Base-by-base conservation (phyloP, 176 grass and related monocot genomes). In the Pontederia crassipes region DNA sequence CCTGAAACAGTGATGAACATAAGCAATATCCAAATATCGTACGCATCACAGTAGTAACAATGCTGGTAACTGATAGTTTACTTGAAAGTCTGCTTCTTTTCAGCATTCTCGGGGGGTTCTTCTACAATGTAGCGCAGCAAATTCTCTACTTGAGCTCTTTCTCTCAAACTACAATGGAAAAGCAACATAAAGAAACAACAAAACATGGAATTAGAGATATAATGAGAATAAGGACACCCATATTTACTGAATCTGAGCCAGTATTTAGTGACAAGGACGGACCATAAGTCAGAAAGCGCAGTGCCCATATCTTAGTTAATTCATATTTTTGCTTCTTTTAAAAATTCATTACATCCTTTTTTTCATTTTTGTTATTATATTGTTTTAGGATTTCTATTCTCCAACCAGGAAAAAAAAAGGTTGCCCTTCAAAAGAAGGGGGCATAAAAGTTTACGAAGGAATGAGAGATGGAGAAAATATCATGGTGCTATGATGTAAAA, bases 21-120 rank as follows among this genome's bases (percentile, higher is more conserved):
- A 54, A 12, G 12, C 45, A 28, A 65, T 2, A n/a, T 50, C 11
- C 10, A 65, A 14, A 51, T 14, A 1, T 20, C 11, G 4, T 18
- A 57, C 54, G 58, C 74, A 62, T 48, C 26, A n/a, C 60, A 52
- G 16, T 29, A 67, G 48, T 52, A 26, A 58, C 59, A 45, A 14
- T 63, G 0, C 26, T n/a, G 24, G 52, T 2, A 65, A 49, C 45
- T 48, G 10, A 18, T 9, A 40, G 12, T 64, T 76, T 81, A 97
- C 92, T 89, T 82, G 62, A 97, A 97, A 71, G 75, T 67, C 71
- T 74, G 80, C 72, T 83, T 97, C 73, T 88, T 91, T 84, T 97
- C 92, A 67, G 84, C 84, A 79, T 97, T 79, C 72, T 91, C 83
- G 49, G 76, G 66, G 46, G 70, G 62, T 71, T 91, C 92, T 59